A percentile compares a stretch with the other conserved stretches of the same genome.
Conservation (phyloP, 1,139 yeast genomes). For the Suhomyces wounanorum region DNA sequence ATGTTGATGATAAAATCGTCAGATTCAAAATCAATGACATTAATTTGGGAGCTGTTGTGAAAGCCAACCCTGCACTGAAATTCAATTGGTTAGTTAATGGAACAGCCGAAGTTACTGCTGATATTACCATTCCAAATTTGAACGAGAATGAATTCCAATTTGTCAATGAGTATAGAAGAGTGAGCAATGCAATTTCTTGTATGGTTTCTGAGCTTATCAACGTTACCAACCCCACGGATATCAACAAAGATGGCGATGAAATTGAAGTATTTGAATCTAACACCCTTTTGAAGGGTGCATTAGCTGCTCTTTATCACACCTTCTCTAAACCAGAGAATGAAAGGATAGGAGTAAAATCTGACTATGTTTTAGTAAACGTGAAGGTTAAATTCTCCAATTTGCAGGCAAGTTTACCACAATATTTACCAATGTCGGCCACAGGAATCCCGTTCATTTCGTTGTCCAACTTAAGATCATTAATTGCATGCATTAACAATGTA, state of each 20-base stretch:
- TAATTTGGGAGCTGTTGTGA: conserved; percentile 50
- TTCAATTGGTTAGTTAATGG: conserved; percentile 75
- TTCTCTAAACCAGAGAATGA: conserved; percentile 25
- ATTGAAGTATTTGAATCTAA: conserved; percentile 22
- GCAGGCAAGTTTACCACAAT: conserved; percentile 56
- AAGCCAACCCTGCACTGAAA: conserved; percentile 39
- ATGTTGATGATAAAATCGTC: conserved; percentile 47
- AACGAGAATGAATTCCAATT: conserved; percentile 28
- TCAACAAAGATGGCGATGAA: conserved; percentile 3
- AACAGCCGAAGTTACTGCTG: conserved; percentile 67
- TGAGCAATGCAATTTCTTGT: conserved; percentile 30
- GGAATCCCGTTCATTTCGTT: conserved; percentile 58
- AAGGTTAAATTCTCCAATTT: conserved; percentile 63
- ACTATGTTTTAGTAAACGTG: conserved; percentile 66
- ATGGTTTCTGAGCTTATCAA: conserved; percentile 31
- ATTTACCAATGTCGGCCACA: conserved; percentile 55
- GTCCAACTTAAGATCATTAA: conserved; percentile 60
- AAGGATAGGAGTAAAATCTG: conserved; percentile 20
- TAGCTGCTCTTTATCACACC: conserved; percentile 47
- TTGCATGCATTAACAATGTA: conserved; percentile 54
- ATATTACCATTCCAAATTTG: conserved; percentile 61
- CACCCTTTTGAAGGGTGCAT: conserved; percentile 42
- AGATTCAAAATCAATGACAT: conserved; percentile 67
- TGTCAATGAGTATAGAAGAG: conserved; percentile 27
- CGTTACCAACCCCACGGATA: conserved; percentile 17